Percentiles rank a stretch among this genome's conserved stretches.
Evolutionary conservation across 768 basidiomycete genomes (phyloP).

Genomic region (Auriscalpium microsporum): DNA sequence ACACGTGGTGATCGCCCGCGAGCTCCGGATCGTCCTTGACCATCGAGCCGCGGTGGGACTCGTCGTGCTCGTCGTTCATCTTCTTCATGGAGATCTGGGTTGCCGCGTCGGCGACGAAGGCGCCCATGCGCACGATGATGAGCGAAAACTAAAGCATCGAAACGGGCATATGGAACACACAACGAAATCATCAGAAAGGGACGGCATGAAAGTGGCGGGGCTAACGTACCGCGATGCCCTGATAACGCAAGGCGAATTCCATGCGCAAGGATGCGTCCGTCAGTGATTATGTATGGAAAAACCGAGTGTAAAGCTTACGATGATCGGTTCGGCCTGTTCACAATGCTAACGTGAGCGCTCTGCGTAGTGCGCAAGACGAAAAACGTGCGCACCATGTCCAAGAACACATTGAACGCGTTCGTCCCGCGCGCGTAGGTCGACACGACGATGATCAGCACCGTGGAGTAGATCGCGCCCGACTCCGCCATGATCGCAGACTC

Average conservation of each 20-base stretch:
- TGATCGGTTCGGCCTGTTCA: constrained; percentile 6
- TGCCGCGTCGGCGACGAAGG: background rate
- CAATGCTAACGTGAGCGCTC: too few species aligned
- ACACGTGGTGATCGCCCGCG: background rate
- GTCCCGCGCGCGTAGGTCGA: constrained; percentile 3
- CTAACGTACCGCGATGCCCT: constrained; percentile 7
- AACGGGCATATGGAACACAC: background rate
- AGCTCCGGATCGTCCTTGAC: constrained; percentile 3
- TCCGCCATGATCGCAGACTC: constrained; percentile 8
- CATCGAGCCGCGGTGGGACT: constrained; percentile 4
- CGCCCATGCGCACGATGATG: constrained; percentile 5
- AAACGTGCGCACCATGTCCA: constrained; percentile 5
- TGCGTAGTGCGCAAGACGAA: too few species aligned
- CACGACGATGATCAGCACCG: constrained; percentile 4
- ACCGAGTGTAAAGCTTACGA: background rate
- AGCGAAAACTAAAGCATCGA: constrained; percentile 3
- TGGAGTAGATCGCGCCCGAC: constrained; percentile 10
- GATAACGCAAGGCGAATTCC: background rate
- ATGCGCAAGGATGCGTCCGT: background rate
- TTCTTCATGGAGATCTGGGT: constrained; percentile 12
- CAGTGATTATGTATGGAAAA: background rate
- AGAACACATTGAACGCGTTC: constrained; percentile 12
- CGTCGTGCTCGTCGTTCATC: constrained; percentile 2
- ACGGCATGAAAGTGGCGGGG: background rate
- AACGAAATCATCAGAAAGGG: background rate